phyloP scores from a whole-genome alignment of 805 yeast genomes.

The Soucietia sequanensis region DNA sequence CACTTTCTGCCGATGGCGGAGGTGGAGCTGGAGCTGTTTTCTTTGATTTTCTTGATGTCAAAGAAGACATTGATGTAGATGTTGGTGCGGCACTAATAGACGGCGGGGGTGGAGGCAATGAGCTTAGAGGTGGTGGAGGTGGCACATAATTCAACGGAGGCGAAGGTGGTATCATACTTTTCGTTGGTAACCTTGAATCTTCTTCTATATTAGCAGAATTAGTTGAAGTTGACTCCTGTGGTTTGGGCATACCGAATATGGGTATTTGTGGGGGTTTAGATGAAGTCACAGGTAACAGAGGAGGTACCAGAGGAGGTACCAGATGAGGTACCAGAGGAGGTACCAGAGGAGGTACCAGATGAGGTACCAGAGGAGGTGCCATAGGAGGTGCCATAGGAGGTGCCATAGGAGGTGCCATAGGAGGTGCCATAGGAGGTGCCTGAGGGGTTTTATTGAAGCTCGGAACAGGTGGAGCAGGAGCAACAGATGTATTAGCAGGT shows the following conservation, averaged over 20 bases:
- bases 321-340: slow-evolving; percentile 25
- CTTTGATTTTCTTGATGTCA: slow-evolving; percentile 13
- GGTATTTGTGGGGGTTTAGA: slow-evolving; percentile 14
- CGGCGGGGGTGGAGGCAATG: slow-evolving; percentile 23
- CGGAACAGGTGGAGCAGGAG: slow-evolving; percentile 29
- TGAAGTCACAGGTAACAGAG: too few relatives aligned
- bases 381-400: slow-evolving; percentile 16
- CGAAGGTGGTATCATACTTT: slow-evolving; percentile 12
- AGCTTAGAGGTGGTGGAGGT: slow-evolving; percentile 21
- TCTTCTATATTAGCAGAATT: neutral
- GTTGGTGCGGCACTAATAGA: slow-evolving; percentile 20
- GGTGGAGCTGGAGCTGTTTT: slow-evolving; percentile 35
- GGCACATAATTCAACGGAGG: slow-evolving; percentile 24
- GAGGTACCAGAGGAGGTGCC: slow-evolving; percentile 25
- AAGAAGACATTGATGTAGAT: slow-evolving; percentile 14
- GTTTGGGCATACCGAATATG: slow-evolving; percentile 10
- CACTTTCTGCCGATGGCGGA: slow-evolving; percentile 15
- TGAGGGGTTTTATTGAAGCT: slow-evolving; percentile 31
- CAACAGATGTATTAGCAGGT: slow-evolving; percentile 26
- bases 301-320: slow-evolving; percentile 26
- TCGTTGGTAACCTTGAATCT: too few relatives aligned
- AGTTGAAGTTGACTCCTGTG: slow-evolving; percentile 16
- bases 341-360: neutral
- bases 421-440: slow-evolving; percentile 48
- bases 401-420: too few relatives aligned